These are phyloP conservation scores for Sarocladium strictum DNA, from an alignment of 2,329 filamentous ascomycete genomes.

Conservation along the genomic window DNA sequence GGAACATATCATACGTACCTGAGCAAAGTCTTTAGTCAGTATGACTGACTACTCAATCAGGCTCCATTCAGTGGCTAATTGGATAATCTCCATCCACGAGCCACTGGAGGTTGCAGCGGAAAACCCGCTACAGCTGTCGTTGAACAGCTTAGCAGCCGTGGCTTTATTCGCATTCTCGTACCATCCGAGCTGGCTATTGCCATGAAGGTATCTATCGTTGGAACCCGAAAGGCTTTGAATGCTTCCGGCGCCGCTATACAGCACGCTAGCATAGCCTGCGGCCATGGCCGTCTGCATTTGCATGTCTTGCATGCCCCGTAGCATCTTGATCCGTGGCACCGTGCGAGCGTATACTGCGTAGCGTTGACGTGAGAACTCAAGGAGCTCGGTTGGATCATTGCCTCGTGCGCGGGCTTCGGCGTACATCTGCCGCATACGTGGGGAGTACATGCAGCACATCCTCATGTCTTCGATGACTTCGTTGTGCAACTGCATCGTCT, in stretches of 20 bases:
- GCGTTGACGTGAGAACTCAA: slow-evolving; percentile 12
- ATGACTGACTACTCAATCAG: not conserved
- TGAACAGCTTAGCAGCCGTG: slow-evolving; percentile 24
- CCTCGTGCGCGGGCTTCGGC: slow-evolving; percentile 17
- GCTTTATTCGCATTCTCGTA: slow-evolving; percentile 28
- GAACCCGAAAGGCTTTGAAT: slow-evolving; percentile 20
- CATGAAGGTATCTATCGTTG: slow-evolving; percentile 25
- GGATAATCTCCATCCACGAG: not conserved
- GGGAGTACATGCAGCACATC: slow-evolving; percentile 32
- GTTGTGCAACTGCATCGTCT: slow-evolving; percentile 17
- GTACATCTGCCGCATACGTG: slow-evolving; percentile 30
- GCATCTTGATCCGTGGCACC: slow-evolving; percentile 22
- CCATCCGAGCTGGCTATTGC: slow-evolving; percentile 28
- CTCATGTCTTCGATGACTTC: slow-evolving; percentile 18
- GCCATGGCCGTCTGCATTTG: slow-evolving; percentile 27
- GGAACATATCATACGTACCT: no score
- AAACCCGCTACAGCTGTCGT: slow-evolving; percentile 26
- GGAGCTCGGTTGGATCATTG: slow-evolving; percentile 21
- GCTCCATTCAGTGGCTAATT: not conserved
- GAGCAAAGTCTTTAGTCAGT: no score
- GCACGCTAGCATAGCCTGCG: slow-evolving; percentile 24
- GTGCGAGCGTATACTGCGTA: slow-evolving; percentile 21
- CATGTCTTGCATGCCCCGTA: slow-evolving; percentile 22
- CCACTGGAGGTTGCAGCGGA: not conserved
- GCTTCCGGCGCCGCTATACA: slow-evolving; percentile 27